Conservation (phyloP, 2,329 filamentous ascomycete genomes). For the Ophiocordyceps camponoti-rufipedis region DNA sequence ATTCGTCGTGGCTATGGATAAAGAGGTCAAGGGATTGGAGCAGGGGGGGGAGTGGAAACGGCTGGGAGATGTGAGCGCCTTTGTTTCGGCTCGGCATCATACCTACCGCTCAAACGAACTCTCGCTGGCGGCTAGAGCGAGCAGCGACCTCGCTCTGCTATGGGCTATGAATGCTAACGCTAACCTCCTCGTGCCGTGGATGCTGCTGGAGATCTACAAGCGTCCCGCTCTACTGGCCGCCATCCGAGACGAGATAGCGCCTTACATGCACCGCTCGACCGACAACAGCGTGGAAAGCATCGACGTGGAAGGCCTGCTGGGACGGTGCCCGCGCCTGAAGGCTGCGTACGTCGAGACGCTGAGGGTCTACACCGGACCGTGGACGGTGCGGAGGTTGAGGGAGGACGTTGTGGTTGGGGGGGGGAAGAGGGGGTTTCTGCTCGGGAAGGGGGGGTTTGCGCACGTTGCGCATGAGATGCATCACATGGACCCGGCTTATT, state of each 20-base stretch:
- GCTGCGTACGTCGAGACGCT: conserved; percentile 21
- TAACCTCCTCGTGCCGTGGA: conserved; percentile 20
- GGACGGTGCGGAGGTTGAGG: conserved; percentile 12
- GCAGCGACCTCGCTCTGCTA: conserved; percentile 15
- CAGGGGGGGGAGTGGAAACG: conserved; percentile 17
- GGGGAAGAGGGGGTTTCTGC: conserved; percentile 8
- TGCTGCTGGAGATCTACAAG: conserved; percentile 20
- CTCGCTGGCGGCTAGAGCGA: conserved; percentile 13
- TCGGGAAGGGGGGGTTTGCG: conserved; percentile 16
- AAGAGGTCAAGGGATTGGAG: conserved; percentile 13
- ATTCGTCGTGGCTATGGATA: conserved; percentile 17
- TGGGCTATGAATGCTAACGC: conserved; percentile 21
- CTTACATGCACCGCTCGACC: conserved; percentile 9
- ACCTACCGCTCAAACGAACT: conserved; percentile 12
- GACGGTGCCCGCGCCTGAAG: conserved; percentile 18
- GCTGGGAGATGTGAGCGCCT: conserved; percentile 15
- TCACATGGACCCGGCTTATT: conserved; percentile 15
- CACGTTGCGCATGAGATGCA: conserved; percentile 16
- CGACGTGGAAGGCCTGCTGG: conserved; percentile 17
- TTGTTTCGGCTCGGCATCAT: conserved; percentile 13
- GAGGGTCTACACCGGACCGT: conserved; percentile 17
- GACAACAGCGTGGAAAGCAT: conserved; percentile 12
- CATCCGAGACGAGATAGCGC: conserved; percentile 19
- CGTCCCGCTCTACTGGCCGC: conserved; percentile 18
- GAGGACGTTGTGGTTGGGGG: conserved; percentile 14